A percentile compares a stretch with the other conserved stretches of the same genome.
phyloP scores from a whole-genome alignment of 1,284 basidiomycete species.

The Ganoderma leucocontextum region DNA sequence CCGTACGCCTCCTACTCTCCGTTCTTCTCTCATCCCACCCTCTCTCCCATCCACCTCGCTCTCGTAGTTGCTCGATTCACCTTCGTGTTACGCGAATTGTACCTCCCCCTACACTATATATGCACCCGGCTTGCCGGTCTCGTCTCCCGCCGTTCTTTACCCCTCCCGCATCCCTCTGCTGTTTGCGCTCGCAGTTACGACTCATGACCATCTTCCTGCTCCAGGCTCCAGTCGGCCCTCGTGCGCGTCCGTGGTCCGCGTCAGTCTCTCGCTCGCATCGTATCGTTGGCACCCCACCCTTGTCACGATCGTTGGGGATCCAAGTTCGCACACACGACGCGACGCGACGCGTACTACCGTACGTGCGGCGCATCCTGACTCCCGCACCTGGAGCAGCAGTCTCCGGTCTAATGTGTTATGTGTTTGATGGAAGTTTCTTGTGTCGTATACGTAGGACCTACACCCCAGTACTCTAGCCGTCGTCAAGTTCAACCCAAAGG shows the following conservation, averaged over 20 bases:
- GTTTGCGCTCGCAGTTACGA: conserved; percentile 1
- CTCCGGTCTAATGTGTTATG: not conserved
- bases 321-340: no score
- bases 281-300: not conserved
- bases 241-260: not conserved
- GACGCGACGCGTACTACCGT: no score
- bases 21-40: not conserved
- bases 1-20: not conserved
- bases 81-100: not conserved
- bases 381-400: not conserved
- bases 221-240: not conserved
- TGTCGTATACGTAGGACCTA: no score
- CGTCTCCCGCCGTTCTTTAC: not conserved
- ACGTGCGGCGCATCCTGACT: not conserved
- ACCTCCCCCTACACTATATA: not conserved
- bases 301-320: not conserved
- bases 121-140: not conserved
- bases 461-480: no score
- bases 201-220: conserved; percentile 3
- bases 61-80: not conserved
- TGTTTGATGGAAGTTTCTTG: no score
- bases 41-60: not conserved
- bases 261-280: not conserved
- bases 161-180: not conserved
- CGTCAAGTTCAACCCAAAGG: no score